These are phyloP conservation scores for Miscanthus sacchariflorus DNA, from an alignment of 202 grass and related monocot genomes.

Conservation along the genomic window DNA sequence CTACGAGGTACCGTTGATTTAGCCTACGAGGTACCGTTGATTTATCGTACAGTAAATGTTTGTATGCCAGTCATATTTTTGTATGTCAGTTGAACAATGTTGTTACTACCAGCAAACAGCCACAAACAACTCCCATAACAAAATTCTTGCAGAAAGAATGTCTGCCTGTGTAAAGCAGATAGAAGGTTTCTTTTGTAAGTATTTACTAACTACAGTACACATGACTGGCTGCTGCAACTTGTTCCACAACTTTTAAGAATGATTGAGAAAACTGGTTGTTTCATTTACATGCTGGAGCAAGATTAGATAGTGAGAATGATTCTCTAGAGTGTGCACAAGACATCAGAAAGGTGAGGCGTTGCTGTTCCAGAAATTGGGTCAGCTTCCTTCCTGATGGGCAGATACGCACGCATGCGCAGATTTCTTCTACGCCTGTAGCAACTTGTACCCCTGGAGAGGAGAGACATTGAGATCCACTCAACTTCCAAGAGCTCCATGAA, in stretches of 20 bases:
- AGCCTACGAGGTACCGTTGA: not conserved
- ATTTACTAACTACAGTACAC: too few species aligned
- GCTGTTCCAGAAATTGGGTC: slow-evolving; percentile 5
- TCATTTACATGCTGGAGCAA: too few species aligned
- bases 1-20: not conserved
- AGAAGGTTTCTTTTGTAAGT: not conserved
- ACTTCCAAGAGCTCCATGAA: not conserved
- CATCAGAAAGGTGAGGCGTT: slow-evolving; percentile 18
- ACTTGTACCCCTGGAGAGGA: not conserved
- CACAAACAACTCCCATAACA: not conserved
- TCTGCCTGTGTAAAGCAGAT: not conserved
- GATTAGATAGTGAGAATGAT: too few species aligned
- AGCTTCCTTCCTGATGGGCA: not conserved
- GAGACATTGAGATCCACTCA: not conserved
- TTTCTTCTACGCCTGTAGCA: not conserved
- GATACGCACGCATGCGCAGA: not conserved
- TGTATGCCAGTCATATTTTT: not conserved
- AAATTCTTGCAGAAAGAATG: not conserved
- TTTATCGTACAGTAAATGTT: not conserved
- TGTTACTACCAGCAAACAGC: too few species aligned
- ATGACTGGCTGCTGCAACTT: too few species aligned
- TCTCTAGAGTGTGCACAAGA: too few species aligned
- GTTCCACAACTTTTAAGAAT: too few species aligned
- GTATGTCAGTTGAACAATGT: too few species aligned
- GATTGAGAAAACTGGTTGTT: too few species aligned